Conservation (phyloP, 768 basidiomycete species). For the Rhodotorula babjevae region DNA sequence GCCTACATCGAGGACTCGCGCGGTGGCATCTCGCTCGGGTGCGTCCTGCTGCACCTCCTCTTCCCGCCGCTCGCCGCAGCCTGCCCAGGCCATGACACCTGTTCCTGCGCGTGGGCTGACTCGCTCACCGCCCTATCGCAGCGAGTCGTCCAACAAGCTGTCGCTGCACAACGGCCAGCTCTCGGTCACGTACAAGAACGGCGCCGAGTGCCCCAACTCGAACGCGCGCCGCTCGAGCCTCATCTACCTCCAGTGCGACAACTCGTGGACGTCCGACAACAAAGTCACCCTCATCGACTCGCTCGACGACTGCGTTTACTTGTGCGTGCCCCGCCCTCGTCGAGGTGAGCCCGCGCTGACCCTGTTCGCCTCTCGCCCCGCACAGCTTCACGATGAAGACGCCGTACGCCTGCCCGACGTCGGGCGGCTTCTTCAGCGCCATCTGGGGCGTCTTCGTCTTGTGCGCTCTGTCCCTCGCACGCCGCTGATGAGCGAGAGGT, state of each 20-base stretch:
- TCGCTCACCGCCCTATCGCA: background rate
- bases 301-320: slow-evolving; percentile 31
- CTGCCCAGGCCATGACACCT: too few relatives aligned
- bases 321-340: slow-evolving; percentile 4
- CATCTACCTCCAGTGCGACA: slow-evolving; percentile 33
- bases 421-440: slow-evolving; percentile 18
- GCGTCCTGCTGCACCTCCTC: background rate
- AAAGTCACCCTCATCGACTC: slow-evolving; percentile 27
- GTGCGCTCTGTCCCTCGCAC: background rate
- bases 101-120: too few relatives aligned
- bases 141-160: slow-evolving; percentile 18
- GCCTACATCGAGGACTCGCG: slow-evolving; percentile 29
- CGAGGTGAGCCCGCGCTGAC: too few relatives aligned
- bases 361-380: too few relatives aligned
- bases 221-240: slow-evolving; percentile 18
- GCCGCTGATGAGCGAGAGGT: background rate
- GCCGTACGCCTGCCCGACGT: slow-evolving; percentile 18
- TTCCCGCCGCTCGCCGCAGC: too few relatives aligned
- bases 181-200: slow-evolving; percentile 30
- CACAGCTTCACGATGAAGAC: slow-evolving; percentile 31
- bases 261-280: slow-evolving; percentile 17
- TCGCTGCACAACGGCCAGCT: slow-evolving; percentile 32
- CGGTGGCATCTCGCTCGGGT: slow-evolving; percentile 31
- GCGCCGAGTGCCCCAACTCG: slow-evolving; percentile 22
- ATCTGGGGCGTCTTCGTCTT: slow-evolving; percentile 19